A percentile compares a stretch with the other conserved stretches of the same genome.
Evolutionary conservation across 345 rosid genomes (phyloP).

Genomic region (Viola odorata): DNA sequence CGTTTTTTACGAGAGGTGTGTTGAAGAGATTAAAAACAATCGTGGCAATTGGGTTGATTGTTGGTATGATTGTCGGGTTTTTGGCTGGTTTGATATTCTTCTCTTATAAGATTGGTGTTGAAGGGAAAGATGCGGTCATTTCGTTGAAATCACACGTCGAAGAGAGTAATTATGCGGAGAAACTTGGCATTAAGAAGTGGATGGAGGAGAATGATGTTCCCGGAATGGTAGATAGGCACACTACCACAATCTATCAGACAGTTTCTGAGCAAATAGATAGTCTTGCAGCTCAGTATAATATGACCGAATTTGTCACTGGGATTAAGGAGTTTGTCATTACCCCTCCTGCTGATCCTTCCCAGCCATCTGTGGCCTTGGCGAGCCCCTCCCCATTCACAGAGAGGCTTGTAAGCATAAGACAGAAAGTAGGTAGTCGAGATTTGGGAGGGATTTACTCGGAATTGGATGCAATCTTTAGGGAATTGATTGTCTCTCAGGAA

Average conservation of each 20-base stretch:
- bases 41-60: slow-evolving; percentile 80
- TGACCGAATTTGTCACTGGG: slow-evolving; percentile 89
- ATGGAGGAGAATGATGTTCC: slow-evolving; percentile 95
- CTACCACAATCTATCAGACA: slow-evolving; percentile 57
- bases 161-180: slow-evolving; percentile 85
- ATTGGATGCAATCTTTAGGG: slow-evolving; percentile 63
- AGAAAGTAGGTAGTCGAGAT: slow-evolving; percentile 44
- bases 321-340: slow-evolving; percentile 75
- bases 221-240: slow-evolving; percentile 72
- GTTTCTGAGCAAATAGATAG: slow-evolving; percentile 75
- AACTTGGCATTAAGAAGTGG: slow-evolving; percentile 75
- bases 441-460: slow-evolving; percentile 82
- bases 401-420: slow-evolving; percentile 64
- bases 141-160: slow-evolving; percentile 78
- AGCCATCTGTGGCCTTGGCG: slow-evolving; percentile 45
- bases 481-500: slow-evolving; percentile 66
- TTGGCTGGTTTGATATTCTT: slow-evolving; percentile 65
- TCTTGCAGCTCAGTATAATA: slow-evolving; percentile 78
- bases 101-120: slow-evolving; percentile 89
- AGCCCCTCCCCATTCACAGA: slow-evolving; percentile 61
- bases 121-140: slow-evolving; percentile 82
- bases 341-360: slow-evolving; percentile 41
- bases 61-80: slow-evolving; percentile 68
- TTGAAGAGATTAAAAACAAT: slow-evolving; percentile 66
- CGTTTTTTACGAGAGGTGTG: slow-evolving; percentile 74